Conservation (phyloP, 2,329 filamentous ascomycete species). For the Colletotrichum brevisporum region DNA sequence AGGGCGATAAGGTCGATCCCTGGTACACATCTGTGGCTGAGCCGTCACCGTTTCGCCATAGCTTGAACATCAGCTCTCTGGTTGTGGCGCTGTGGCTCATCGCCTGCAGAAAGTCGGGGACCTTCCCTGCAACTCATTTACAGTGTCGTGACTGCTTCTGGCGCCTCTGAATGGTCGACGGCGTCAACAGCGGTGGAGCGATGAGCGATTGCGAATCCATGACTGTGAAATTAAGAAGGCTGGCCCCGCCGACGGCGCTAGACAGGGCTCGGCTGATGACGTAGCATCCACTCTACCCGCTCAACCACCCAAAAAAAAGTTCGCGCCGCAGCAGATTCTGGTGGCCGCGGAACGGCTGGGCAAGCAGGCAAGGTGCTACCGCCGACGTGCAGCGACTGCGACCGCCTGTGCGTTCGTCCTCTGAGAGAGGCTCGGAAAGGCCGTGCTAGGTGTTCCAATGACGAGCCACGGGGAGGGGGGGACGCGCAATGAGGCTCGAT, state of each 20-base stretch:
- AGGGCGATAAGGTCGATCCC: slow-evolving; percentile 29
- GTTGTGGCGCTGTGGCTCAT: slow-evolving; percentile 38
- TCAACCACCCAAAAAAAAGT: slow-evolving; percentile 12
- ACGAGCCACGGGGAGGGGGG: slow-evolving; percentile 18
- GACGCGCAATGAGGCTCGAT: slow-evolving; percentile 39
- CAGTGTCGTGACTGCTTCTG: slow-evolving; percentile 4
- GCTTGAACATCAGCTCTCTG: slow-evolving; percentile 11
- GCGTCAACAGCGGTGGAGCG: not conserved
- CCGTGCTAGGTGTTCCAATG: slow-evolving; percentile 30
- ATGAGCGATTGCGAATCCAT: slow-evolving; percentile 14
- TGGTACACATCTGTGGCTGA: slow-evolving; percentile 26
- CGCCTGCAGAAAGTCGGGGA: slow-evolving; percentile 3
- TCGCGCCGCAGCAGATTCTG: slow-evolving; percentile 20
- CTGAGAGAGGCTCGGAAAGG: slow-evolving; percentile 18
- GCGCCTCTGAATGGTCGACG: slow-evolving; percentile 23
- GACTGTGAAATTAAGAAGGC: slow-evolving; percentile 25
- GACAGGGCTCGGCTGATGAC: slow-evolving; percentile 35
- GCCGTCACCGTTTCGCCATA: slow-evolving; percentile 27
- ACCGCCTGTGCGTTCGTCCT: not conserved
- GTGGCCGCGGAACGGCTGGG: slow-evolving; percentile 8
- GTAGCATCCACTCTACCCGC: slow-evolving; percentile 34
- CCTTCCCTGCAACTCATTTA: not conserved
- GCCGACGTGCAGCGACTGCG: slow-evolving; percentile 10
- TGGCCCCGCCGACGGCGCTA: slow-evolving; percentile 8
- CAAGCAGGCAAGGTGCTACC: slow-evolving; percentile 6